Percentiles rank a stretch among this genome's conserved stretches.
Conservation (phyloP, 169 alveolate genomes). For the Cryptosporidium muris region DNA sequence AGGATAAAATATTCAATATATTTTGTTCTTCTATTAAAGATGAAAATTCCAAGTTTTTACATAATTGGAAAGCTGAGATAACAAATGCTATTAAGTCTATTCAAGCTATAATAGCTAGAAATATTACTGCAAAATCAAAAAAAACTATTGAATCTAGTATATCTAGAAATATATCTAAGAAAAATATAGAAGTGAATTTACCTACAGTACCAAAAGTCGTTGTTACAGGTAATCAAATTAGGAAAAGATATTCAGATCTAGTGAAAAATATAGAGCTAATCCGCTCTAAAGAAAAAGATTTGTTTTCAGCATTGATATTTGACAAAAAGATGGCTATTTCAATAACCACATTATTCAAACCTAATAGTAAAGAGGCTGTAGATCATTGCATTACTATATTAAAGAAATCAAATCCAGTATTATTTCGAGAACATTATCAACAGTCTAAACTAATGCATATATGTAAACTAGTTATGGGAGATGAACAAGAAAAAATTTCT, state of each 20-base stretch:
- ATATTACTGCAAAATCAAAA: too few species aligned
- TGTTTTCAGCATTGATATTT: slow-evolving; percentile 21
- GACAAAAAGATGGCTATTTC: slow-evolving; percentile 27
- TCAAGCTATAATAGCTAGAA: background rate
- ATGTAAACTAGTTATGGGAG: slow-evolving; percentile 53
- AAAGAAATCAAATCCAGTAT: slow-evolving; percentile 27
- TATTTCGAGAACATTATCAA: slow-evolving; percentile 54
- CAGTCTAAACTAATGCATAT: slow-evolving; percentile 22
- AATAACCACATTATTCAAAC: slow-evolving; percentile 33
- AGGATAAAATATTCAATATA: slow-evolving; percentile 7
- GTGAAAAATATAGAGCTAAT: slow-evolving; percentile 19
- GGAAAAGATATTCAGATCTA: slow-evolving; percentile 12
- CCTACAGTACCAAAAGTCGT: slow-evolving; percentile 23
- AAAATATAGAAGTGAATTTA: background rate
- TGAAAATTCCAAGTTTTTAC: background rate
- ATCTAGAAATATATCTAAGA: background rate
- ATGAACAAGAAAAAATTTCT: background rate
- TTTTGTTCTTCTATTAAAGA: background rate
- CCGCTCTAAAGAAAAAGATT: slow-evolving; percentile 4
- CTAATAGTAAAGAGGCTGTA: slow-evolving; percentile 35
- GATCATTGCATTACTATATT: slow-evolving; percentile 37
- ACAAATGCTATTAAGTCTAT: background rate
- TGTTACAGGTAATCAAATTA: slow-evolving; percentile 51
- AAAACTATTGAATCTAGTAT: too few species aligned
- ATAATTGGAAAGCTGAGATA: slow-evolving; percentile 38